Conservation (phyloP, 139 green algal species). For the Gonium pectorale region DNA sequence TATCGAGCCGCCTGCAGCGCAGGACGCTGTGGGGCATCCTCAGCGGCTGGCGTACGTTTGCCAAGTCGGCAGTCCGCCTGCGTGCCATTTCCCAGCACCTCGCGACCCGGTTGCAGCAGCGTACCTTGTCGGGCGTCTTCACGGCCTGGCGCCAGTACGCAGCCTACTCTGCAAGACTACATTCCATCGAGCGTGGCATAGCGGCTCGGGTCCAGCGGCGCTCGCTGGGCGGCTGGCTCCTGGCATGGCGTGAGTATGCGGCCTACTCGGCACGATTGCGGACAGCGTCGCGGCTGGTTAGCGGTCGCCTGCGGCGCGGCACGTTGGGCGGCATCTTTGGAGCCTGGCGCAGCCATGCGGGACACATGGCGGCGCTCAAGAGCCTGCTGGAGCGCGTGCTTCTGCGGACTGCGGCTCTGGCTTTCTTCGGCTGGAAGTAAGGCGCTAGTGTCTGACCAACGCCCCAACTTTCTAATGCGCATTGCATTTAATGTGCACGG, state of each 20-base stretch:
- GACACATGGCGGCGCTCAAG: conserved; percentile 25
- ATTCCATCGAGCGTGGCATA: too few relatives aligned
- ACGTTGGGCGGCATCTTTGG: conserved; percentile 21
- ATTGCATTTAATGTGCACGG: too few relatives aligned
- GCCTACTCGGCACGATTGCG: not conserved
- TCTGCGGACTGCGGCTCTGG: conserved; percentile 21
- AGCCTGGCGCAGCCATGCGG: conserved; percentile 23
- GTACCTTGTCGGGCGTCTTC: too few relatives aligned
- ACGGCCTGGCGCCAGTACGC: too few relatives aligned
- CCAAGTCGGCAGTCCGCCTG: not conserved
- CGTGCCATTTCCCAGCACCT: not conserved
- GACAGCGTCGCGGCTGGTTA: not conserved
- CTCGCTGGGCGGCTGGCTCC: not conserved
- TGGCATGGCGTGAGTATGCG: not conserved
- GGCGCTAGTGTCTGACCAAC: too few relatives aligned
- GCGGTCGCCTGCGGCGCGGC: not conserved
- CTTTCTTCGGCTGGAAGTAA: conserved; percentile 57
- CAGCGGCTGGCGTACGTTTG: not conserved
- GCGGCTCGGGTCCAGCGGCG: too few relatives aligned
- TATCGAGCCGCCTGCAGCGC: not conserved
- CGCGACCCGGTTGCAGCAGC: too few relatives aligned
- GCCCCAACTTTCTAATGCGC: too few relatives aligned
- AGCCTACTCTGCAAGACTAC: too few relatives aligned
- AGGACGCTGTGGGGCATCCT: not conserved
- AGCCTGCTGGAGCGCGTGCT: conserved; percentile 43